Percentiles rank a stretch among this genome's conserved stretches.
phyloP scores from a whole-genome alignment of 2,329 filamentous ascomycete species.

The Fusarium continuum region DNA sequence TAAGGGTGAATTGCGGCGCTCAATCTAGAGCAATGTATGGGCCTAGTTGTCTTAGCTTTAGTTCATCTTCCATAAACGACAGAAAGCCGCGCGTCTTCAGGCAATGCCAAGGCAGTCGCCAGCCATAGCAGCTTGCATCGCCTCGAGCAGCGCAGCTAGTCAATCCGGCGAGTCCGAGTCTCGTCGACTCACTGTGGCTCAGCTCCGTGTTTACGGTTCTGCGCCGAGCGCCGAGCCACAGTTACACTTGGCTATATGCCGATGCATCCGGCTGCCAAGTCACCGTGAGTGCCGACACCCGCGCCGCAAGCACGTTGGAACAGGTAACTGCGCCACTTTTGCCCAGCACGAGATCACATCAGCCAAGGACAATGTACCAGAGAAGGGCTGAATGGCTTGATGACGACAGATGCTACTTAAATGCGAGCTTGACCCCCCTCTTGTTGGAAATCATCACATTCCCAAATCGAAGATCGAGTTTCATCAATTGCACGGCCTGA shows the following conservation, averaged over 20 bases:
- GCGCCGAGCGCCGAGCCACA: slow-evolving; percentile 21
- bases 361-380: slow-evolving; percentile 21
- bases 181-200: background rate
- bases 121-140: slow-evolving; percentile 22
- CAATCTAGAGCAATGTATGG: background rate
- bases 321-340: slow-evolving; percentile 25
- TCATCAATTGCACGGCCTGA: background rate
- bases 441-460: background rate
- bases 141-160: no score
- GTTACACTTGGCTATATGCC: slow-evolving; percentile 8
- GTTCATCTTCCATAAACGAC: background rate
- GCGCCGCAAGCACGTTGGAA: background rate
- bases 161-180: slow-evolving; percentile 21
- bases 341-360: slow-evolving; percentile 30
- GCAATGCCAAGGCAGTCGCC: slow-evolving; percentile 25
- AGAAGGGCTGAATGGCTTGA: slow-evolving; percentile 12
- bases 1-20: background rate
- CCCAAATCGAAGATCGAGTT: background rate
- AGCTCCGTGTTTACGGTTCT: background rate
- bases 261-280: slow-evolving; percentile 37
- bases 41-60: background rate
- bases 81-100: slow-evolving; percentile 16
- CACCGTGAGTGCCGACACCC: slow-evolving; percentile 21
- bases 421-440: slow-evolving; percentile 12
- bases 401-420: slow-evolving; percentile 28